Evolutionary conservation across 441 rosid species (phyloP).

Genomic region (Populus hybrid): DNA sequence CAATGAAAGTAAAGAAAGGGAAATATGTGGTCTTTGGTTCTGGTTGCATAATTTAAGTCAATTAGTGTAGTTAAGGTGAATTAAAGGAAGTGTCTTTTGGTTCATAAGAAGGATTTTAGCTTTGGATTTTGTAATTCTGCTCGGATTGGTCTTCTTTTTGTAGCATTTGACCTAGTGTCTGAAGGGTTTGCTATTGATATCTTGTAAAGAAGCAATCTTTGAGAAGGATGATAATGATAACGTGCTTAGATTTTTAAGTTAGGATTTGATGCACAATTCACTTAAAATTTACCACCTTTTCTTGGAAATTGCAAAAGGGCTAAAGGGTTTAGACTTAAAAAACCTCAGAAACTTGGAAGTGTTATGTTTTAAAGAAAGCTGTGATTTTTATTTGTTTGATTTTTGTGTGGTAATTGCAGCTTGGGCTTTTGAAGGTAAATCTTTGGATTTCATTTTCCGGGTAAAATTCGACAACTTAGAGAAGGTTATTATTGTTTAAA

Average conservation of each 20-base stretch:
- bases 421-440: slow-evolving; percentile 44
- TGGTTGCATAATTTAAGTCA: neutral
- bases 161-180: neutral
- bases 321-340: neutral
- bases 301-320: neutral
- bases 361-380: neutral
- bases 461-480: slow-evolving; percentile 47
- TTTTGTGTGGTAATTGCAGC: slow-evolving; percentile 52
- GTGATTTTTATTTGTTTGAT: slow-evolving; percentile 21
- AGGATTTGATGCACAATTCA: neutral
- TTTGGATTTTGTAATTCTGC: neutral
- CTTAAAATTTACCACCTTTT: neutral
- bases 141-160: neutral
- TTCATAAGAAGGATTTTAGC: neutral
- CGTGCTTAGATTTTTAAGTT: neutral
- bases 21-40: neutral
- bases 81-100: neutral
- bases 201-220: neutral
- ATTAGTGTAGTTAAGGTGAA: neutral
- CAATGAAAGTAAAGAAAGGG: neutral
- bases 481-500: slow-evolving; percentile 62
- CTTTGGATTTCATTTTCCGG: slow-evolving; percentile 35
- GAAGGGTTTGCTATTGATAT: neutral
- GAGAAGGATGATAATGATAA: neutral
- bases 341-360: neutral